A percentile compares a stretch with the other conserved stretches of the same genome.
Conservation (phyloP, 106 monocot species). For the Chionographis japonica region DNA sequence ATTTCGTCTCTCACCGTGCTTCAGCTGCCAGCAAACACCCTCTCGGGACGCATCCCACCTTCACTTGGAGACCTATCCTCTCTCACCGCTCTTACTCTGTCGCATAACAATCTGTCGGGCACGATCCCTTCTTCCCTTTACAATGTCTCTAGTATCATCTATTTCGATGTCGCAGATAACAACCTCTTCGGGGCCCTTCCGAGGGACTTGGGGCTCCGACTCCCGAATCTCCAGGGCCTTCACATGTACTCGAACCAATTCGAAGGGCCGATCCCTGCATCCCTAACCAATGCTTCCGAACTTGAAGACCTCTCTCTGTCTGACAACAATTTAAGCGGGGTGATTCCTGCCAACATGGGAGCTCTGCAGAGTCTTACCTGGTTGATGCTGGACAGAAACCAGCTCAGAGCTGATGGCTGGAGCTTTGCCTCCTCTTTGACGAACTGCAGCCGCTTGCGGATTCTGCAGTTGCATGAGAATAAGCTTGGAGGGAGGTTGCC, state of each 20-base stretch:
- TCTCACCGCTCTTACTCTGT: background rate
- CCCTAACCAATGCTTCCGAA: background rate
- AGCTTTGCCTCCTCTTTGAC: constrained; percentile 4
- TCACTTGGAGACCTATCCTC: background rate
- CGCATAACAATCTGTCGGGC: background rate
- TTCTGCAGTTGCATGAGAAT: background rate
- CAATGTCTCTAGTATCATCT: background rate
- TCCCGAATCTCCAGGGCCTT: background rate
- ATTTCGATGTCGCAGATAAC: background rate
- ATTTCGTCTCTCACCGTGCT: background rate
- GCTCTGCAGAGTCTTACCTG: background rate
- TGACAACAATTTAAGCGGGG: background rate
- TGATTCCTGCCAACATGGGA: background rate
- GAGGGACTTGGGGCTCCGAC: background rate
- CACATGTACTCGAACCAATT: background rate
- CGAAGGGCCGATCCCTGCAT: background rate
- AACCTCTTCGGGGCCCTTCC: background rate
- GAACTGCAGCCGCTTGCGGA: background rate
- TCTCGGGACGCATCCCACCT: constrained; percentile 5
- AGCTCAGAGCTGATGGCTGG: constrained; percentile 5
- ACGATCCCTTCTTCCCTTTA: background rate
- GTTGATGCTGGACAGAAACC: background rate
- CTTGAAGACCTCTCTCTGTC: background rate
- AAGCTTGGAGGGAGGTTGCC: constrained; percentile 4
- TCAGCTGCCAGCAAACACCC: background rate